A percentile compares a stretch with the other conserved stretches of the same genome.
Evolutionary conservation across 768 basidiomycete species (phyloP).

Genomic region (Kwoniella heveanensis): DNA sequence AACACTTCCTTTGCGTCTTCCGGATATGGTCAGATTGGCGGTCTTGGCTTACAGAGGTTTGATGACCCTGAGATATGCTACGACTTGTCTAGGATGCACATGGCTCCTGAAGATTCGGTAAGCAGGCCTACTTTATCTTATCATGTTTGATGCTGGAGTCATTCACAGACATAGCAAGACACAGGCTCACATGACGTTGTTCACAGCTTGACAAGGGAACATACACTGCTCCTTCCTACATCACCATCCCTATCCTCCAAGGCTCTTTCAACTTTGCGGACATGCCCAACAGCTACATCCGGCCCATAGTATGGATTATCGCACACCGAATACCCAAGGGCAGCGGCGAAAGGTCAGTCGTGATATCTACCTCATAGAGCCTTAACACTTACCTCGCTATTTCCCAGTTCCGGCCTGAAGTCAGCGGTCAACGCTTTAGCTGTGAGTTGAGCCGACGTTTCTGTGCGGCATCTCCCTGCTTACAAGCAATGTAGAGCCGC

Average conservation of each 20-base stretch:
- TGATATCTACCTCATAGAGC: too few species aligned
- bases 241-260: slow-evolving; percentile 23
- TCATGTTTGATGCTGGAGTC: too few species aligned
- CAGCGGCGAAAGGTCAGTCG: slow-evolving; percentile 38
- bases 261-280: slow-evolving; percentile 34
- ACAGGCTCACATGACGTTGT: neutral
- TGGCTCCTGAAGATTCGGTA: neutral
- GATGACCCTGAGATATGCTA: slow-evolving; percentile 22
- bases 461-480: neutral
- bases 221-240: slow-evolving; percentile 16
- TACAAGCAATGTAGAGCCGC: slow-evolving; percentile 15
- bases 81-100: neutral
- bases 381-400: neutral
- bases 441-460: slow-evolving; percentile 16
- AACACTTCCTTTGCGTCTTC: slow-evolving; percentile 7
- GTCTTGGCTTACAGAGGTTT: slow-evolving; percentile 14
- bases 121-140: neutral
- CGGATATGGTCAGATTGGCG: slow-evolving; percentile 13
- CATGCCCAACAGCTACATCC: slow-evolving; percentile 31
- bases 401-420: slow-evolving; percentile 36
- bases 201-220: slow-evolving; percentile 7
- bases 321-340: slow-evolving; percentile 37
- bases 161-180: too few species aligned
- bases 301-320: slow-evolving; percentile 42
- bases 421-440: slow-evolving; percentile 43